Evolutionary conservation across 768 basidiomycete species (phyloP).

Genomic region (Tulasnella sp.): DNA sequence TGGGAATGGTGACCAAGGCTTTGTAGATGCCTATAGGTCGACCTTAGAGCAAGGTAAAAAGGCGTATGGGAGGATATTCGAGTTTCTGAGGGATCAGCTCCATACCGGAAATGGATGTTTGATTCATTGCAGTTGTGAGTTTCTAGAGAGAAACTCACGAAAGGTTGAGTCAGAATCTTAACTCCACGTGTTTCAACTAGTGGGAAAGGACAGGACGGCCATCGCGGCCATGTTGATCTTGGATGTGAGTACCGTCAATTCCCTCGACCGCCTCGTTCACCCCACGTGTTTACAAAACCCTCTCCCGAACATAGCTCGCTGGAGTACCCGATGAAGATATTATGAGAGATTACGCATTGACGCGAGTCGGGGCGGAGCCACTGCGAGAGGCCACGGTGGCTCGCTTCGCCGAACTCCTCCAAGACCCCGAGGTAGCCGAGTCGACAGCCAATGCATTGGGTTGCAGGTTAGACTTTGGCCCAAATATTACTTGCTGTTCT

Average conservation of each 20-base stretch:
- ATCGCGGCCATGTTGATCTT: conserved; percentile 20
- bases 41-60: conserved; percentile 68
- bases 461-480: background rate
- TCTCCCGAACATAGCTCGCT: conserved; percentile 50
- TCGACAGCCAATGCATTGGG: conserved; percentile 78
- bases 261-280: background rate
- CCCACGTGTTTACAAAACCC: background rate
- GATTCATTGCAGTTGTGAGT: conserved; percentile 68
- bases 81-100: conserved; percentile 64
- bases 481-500: background rate
- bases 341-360: conserved; percentile 71
- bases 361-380: conserved; percentile 76
- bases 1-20: conserved; percentile 31
- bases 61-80: conserved; percentile 65
- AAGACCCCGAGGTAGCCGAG: conserved; percentile 55
- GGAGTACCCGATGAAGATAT: conserved; percentile 63
- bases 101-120: conserved; percentile 53
- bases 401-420: conserved; percentile 14
- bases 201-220: conserved; percentile 77
- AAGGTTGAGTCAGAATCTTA: too few species aligned
- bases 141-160: background rate
- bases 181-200: conserved; percentile 35
- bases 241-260: conserved; percentile 5
- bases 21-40: conserved; percentile 76
- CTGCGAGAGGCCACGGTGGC: conserved; percentile 64